These are phyloP conservation scores for Eucalyptus melliodora DNA, from an alignment of 345 rosid species.

Conservation along the genomic window DNA sequence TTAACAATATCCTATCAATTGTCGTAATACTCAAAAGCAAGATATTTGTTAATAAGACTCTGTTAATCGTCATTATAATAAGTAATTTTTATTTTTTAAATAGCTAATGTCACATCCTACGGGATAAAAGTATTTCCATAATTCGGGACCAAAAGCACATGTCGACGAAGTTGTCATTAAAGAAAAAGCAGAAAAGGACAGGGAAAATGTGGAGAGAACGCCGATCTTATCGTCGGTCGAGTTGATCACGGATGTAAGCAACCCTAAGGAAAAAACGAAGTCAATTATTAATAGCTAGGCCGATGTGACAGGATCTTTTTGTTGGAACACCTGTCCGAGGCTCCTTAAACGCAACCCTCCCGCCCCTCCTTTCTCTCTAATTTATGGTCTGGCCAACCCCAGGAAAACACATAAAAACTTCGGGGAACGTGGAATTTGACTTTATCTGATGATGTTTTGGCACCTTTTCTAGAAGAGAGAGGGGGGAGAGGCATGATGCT, in stretches of 20 bases:
- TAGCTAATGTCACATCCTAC: not conserved
- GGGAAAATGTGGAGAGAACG: not conserved
- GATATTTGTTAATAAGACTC: too few species aligned
- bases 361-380: not conserved
- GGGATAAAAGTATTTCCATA: not conserved
- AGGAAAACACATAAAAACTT: not conserved
- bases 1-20: fast-evolving
- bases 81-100: too few species aligned
- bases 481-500: not conserved
- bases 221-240: not conserved
- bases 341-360: not conserved
- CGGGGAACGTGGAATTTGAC: not conserved
- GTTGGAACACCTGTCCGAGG: not conserved
- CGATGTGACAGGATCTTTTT: not conserved
- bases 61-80: fast-evolving
- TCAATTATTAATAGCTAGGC: not conserved
- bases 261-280: not conserved
- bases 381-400: not conserved
- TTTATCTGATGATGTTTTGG: not conserved
- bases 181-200: not conserved
- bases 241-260: not conserved
- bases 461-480: not conserved
- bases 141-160: not conserved
- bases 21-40: fast-evolving
- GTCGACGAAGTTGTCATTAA: not conserved